These are phyloP conservation scores for Chloromonas sp. DNA, from an alignment of 163 green algal genomes.

Conservation along the genomic window DNA sequence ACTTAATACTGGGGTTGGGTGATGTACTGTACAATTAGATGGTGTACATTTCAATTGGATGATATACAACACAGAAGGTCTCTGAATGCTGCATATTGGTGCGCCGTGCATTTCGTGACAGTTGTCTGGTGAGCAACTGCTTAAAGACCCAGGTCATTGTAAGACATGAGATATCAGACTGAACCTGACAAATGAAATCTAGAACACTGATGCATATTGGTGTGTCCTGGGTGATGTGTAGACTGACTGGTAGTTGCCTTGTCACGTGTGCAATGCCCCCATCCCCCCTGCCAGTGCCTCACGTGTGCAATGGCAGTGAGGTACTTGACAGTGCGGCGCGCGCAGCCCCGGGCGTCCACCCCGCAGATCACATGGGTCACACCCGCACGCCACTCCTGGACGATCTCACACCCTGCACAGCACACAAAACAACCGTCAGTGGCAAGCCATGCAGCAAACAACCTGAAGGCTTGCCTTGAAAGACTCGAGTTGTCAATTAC, in stretches of 20 bases:
- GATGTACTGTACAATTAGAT: too few relatives aligned
- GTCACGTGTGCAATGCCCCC: background rate
- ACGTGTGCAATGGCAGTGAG: conserved; percentile 3
- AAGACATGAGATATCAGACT: too few relatives aligned
- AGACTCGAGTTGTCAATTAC: too few relatives aligned
- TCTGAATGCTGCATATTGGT: too few relatives aligned
- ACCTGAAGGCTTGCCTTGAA: background rate
- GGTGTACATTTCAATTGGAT: too few relatives aligned
- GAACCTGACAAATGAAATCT: too few relatives aligned
- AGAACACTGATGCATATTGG: too few relatives aligned
- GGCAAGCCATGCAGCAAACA: background rate
- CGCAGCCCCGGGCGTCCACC: background rate
- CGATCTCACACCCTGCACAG: background rate
- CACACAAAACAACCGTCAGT: background rate
- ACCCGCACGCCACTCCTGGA: background rate
- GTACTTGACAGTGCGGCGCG: conserved; percentile 6
- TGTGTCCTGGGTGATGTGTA: background rate
- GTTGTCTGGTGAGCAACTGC: background rate
- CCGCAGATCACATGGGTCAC: conserved; percentile 6
- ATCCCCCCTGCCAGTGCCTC: background rate
- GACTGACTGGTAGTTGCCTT: background rate
- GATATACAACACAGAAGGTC: too few relatives aligned
- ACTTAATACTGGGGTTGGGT: background rate
- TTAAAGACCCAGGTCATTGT: background rate
- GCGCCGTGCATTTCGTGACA: too few relatives aligned